Evolutionary conservation across 148 eudicot species (phyloP).

Genomic region (Silene uniflora): DNA sequence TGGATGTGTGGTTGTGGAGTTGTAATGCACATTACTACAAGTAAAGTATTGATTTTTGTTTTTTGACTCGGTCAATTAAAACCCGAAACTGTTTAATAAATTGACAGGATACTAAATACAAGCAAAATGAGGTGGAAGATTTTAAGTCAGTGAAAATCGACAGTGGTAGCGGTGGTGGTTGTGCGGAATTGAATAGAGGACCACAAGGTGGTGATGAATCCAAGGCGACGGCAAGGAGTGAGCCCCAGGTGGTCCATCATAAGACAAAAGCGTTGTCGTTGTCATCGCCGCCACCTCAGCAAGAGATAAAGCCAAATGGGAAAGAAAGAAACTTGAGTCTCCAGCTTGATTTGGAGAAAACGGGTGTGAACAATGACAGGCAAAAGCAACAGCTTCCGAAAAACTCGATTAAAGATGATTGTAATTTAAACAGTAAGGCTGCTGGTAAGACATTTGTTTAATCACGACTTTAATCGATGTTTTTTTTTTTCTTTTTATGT

Average conservation of each 20-base stretch:
- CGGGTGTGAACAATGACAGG: conserved; percentile 17
- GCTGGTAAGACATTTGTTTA: conserved; percentile 34
- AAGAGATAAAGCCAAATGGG: conserved; percentile 12
- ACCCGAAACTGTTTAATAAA: conserved; percentile 7
- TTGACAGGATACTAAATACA: conserved; percentile 32
- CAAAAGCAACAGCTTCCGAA: conserved; percentile 35
- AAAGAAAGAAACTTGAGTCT: conserved; percentile 39
- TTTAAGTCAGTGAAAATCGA: conserved; percentile 7
- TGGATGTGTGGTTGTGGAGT: conserved; percentile 17
- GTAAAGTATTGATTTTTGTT: background rate
- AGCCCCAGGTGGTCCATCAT: conserved; percentile 14
- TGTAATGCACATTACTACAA: conserved; percentile 1
- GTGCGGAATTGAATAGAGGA: conserved; percentile 5
- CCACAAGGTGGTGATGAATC: background rate
- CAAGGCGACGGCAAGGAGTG: conserved; percentile 18
- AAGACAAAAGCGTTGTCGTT: background rate
- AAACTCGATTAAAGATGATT: conserved; percentile 37
- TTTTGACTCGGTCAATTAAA: conserved; percentile 22
- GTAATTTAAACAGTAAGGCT: conserved; percentile 10
- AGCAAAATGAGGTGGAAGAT: conserved; percentile 33
- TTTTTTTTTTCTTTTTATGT: background rate
- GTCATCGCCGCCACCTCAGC: conserved; percentile 17
- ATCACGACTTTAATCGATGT: background rate
- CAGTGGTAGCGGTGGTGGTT: background rate
- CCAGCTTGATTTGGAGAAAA: conserved; percentile 55